phyloP scores from a whole-genome alignment of 1,139 yeast species.

The Pichia sp. region DNA sequence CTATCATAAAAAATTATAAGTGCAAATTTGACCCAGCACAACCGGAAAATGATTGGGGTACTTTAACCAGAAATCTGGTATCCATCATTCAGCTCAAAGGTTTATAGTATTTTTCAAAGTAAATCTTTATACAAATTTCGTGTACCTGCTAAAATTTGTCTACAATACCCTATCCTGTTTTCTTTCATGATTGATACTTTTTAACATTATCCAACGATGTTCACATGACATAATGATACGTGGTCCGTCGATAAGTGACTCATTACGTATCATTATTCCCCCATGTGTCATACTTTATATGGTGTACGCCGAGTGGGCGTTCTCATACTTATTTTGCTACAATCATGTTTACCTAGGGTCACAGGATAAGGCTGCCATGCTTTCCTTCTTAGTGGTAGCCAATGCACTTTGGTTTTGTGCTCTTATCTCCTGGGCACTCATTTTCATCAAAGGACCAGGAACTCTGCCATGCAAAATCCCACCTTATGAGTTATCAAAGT shows the following conservation, averaged over 20 bases:
- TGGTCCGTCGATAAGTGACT: background rate
- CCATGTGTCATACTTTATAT: slow-evolving; percentile 21
- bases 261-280: slow-evolving; percentile 19
- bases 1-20: slow-evolving; percentile 33
- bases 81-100: slow-evolving; percentile 29
- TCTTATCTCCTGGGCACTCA: slow-evolving; percentile 26
- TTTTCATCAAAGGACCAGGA: slow-evolving; percentile 32
- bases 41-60: slow-evolving; percentile 22
- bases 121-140: background rate
- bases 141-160: background rate
- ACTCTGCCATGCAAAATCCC: slow-evolving; percentile 25
- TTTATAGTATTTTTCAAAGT: slow-evolving; percentile 9
- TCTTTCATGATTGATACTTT: background rate
- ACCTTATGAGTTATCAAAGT: slow-evolving; percentile 29
- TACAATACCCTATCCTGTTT: background rate
- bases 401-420: slow-evolving; percentile 16
- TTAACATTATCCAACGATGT: background rate
- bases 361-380: slow-evolving; percentile 25
- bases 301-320: slow-evolving; percentile 31
- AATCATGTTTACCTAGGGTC: slow-evolving; percentile 22
- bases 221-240: background rate
- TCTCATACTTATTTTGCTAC: slow-evolving; percentile 32
- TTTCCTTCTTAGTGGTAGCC: slow-evolving; percentile 32
- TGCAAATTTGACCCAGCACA: slow-evolving; percentile 34
- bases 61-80: slow-evolving; percentile 24